Evolutionary conservation across 371 early-diverging fungal species (phyloP).

Genomic region (Zychaea mexicana): DNA sequence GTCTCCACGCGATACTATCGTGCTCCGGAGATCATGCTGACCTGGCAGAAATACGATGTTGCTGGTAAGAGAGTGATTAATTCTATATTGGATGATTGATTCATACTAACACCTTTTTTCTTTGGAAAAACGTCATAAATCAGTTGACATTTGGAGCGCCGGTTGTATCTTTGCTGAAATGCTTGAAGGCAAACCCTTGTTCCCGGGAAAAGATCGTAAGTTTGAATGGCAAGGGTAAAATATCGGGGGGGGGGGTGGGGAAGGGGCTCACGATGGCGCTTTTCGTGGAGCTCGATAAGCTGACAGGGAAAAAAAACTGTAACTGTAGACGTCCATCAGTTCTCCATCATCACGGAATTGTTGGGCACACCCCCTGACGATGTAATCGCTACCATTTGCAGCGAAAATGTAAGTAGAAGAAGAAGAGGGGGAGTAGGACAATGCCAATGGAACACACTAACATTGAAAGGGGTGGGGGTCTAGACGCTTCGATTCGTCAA

Average conservation of each 20-base stretch:
- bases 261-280: too few species aligned
- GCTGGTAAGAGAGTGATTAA: conserved; percentile 57
- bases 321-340: conserved; percentile 83
- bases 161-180: conserved; percentile 99
- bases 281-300: too few species aligned
- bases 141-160: conserved; percentile 99
- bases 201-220: conserved; percentile 96
- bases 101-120: neutral
- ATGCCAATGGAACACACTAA: neutral
- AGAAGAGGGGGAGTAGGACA: neutral
- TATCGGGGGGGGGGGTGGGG: neutral
- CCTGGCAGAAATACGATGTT: conserved; percentile 96
- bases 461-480: neutral
- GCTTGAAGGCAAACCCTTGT: conserved; percentile 93
- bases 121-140: too few species aligned
- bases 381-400: conserved; percentile 90
- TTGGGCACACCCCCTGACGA: conserved; percentile 94
- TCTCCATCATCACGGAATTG: conserved; percentile 91
- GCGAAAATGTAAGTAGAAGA: conserved; percentile 74
- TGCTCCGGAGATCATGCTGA: conserved; percentile 98
- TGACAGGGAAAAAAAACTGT: neutral
- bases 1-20: conserved; percentile 98
- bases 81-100: neutral
- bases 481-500: conserved; percentile 91
- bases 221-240: conserved; percentile 9